A percentile compares a stretch with the other conserved stretches of the same genome.
Conservation (phyloP, 352 stramenopile species). For the Pythium scleroteichum region DNA sequence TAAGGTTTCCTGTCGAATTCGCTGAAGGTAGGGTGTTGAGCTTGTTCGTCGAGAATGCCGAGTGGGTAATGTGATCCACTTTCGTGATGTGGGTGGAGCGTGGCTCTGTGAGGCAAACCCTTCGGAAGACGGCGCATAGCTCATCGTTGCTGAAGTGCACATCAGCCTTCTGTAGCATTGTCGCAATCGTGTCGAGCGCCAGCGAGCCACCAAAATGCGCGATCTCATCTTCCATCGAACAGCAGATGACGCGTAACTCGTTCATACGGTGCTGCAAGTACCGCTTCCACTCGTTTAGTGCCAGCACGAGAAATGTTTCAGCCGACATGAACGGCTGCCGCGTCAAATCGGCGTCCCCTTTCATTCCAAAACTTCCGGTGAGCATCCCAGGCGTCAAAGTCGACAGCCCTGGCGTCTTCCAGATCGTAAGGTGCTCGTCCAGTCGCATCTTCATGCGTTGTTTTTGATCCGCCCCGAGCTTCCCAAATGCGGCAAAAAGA, state of each 20-base stretch:
- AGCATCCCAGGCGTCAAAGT: slow-evolving; percentile 13
- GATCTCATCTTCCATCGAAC: slow-evolving; percentile 57
- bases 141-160: slow-evolving; percentile 58
- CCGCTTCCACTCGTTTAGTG: slow-evolving; percentile 64
- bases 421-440: slow-evolving; percentile 33
- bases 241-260: slow-evolving; percentile 64
- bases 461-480: slow-evolving; percentile 50
- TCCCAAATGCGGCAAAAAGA: slow-evolving; percentile 48
- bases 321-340: slow-evolving; percentile 38
- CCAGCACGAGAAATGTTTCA: slow-evolving; percentile 56
- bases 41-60: background rate
- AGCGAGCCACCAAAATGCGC: slow-evolving; percentile 49
- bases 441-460: slow-evolving; percentile 40
- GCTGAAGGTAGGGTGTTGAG: background rate
- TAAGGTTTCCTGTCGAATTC: slow-evolving; percentile 28
- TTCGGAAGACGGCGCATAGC: slow-evolving; percentile 59
- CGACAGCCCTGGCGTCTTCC: slow-evolving; percentile 18
- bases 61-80: slow-evolving; percentile 1
- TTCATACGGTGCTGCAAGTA: slow-evolving; percentile 74
- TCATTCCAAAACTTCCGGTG: slow-evolving; percentile 7
- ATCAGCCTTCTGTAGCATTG: slow-evolving; percentile 50
- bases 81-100: background rate
- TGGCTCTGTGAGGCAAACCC: slow-evolving; percentile 54
- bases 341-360: slow-evolving; percentile 3
- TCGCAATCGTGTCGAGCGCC: slow-evolving; percentile 50